These are phyloP conservation scores for Metarhizium robertsii DNA, from an alignment of 2,329 filamentous ascomycete genomes.

Conservation along the genomic window DNA sequence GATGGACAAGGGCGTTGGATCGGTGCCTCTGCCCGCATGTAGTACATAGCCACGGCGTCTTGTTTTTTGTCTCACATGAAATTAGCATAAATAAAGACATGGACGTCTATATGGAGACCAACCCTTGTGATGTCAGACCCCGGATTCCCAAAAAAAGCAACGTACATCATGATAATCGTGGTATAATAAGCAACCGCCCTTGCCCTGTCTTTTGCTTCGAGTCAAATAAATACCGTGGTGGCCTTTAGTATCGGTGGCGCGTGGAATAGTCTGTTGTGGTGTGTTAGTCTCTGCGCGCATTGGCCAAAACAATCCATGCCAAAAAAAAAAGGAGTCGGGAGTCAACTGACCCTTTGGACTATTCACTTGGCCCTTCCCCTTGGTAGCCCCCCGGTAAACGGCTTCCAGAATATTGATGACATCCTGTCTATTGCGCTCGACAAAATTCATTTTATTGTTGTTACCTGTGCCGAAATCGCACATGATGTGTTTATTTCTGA, in stretches of 20 bases:
- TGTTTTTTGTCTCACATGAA: background rate
- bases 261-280: conserved; percentile 23
- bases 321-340: background rate
- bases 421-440: conserved; percentile 92
- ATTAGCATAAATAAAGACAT: conserved; percentile 4
- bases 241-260: conserved; percentile 25
- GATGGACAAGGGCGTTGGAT: background rate
- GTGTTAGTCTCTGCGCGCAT: background rate
- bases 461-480: conserved; percentile 96
- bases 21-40: background rate
- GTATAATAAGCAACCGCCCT: background rate
- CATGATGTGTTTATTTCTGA: conserved; percentile 98
- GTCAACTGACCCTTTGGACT: conserved; percentile 65
- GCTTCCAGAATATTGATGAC: conserved; percentile 98
- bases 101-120: conserved; percentile 15
- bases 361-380: conserved; percentile 90
- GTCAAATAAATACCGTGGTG: background rate
- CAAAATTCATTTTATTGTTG: conserved; percentile 98
- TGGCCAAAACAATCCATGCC: background rate
- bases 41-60: background rate
- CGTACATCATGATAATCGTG: background rate
- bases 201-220: background rate
- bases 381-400: conserved; percentile 96
- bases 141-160: background rate
- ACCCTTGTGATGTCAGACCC: conserved; percentile 11